A percentile compares a stretch with the other conserved stretches of the same genome.
These are phyloP conservation scores for Saccharum spontaneum DNA, from an alignment of 176 grass and related monocot genomes.

Conservation along the genomic window DNA sequence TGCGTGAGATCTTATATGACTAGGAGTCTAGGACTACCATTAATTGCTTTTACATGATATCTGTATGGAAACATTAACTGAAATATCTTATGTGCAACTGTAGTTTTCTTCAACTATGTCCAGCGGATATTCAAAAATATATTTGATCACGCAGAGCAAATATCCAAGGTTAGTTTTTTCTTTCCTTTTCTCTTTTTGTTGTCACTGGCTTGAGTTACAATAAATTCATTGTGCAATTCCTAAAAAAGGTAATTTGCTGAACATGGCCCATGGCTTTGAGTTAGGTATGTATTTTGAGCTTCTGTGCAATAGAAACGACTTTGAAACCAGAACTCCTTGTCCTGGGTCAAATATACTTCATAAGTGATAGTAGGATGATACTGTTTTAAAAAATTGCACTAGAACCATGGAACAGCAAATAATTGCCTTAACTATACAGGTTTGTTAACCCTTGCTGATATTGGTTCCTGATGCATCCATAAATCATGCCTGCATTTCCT, in stretches of 20 bases:
- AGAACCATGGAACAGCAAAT: background rate
- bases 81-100: constrained; percentile 41
- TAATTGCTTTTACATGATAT: constrained; percentile 9
- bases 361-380: constrained; percentile 20
- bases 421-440: background rate
- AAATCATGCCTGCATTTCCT: background rate
- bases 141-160: constrained; percentile 94
- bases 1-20: background rate
- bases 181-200: background rate
- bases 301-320: background rate
- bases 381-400: background rate
- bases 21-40: constrained; percentile 4
- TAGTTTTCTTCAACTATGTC: constrained; percentile 93
- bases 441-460: background rate
- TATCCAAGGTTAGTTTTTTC: constrained; percentile 76
- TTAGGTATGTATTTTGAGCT: background rate
- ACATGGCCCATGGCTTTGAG: background rate
- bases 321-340: background rate
- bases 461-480: constrained; percentile 6
- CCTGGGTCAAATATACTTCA: background rate
- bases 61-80: constrained; percentile 15
- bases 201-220: constrained; percentile 7
- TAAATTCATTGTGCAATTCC: background rate
- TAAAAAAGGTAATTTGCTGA: background rate
- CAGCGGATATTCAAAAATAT: constrained; percentile 95